A percentile compares a stretch with the other conserved stretches of the same genome.
Conservation (phyloP, 2,329 filamentous ascomycete species). For the Phaeosphaeriaceae sp. region DNA sequence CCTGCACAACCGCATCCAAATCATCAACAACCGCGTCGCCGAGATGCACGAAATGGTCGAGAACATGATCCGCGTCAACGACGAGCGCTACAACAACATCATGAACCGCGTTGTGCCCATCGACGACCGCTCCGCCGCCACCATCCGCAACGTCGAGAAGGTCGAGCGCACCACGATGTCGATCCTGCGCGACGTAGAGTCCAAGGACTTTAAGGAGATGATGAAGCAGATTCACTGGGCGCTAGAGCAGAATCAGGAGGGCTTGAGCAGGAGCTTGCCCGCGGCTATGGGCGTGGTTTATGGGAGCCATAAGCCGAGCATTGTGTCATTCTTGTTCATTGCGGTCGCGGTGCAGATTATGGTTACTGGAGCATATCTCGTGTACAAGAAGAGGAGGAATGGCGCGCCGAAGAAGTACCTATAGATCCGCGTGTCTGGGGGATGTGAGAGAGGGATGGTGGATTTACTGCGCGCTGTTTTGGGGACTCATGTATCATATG, state of each 20-base stretch:
- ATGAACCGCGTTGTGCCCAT: constrained; percentile 38
- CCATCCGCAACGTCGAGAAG: constrained; percentile 59
- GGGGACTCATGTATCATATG: not conserved
- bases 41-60: constrained; percentile 67
- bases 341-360: constrained; percentile 78
- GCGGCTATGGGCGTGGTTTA: constrained; percentile 60
- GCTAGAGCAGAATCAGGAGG: constrained; percentile 61
- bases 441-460: not conserved
- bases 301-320: constrained; percentile 60
- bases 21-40: constrained; percentile 71
- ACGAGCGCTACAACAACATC: constrained; percentile 65
- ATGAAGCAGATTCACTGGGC: constrained; percentile 62
- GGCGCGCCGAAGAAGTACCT: constrained; percentile 91
- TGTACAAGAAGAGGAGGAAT: constrained; percentile 80
- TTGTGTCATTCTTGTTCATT: constrained; percentile 71
- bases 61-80: constrained; percentile 58
- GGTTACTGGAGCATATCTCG: constrained; percentile 71
- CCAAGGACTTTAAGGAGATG: constrained; percentile 63
- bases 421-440: constrained; percentile 50
- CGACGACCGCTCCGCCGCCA: constrained; percentile 38
- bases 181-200: constrained; percentile 62
- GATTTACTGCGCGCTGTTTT: not conserved
- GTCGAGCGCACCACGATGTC: constrained; percentile 60
- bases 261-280: constrained; percentile 60
- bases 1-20: constrained; percentile 82